These are phyloP conservation scores for Alectoria sarmentosa DNA, from an alignment of 495 filamentous ascomycete genomes.

Conservation along the genomic window DNA sequence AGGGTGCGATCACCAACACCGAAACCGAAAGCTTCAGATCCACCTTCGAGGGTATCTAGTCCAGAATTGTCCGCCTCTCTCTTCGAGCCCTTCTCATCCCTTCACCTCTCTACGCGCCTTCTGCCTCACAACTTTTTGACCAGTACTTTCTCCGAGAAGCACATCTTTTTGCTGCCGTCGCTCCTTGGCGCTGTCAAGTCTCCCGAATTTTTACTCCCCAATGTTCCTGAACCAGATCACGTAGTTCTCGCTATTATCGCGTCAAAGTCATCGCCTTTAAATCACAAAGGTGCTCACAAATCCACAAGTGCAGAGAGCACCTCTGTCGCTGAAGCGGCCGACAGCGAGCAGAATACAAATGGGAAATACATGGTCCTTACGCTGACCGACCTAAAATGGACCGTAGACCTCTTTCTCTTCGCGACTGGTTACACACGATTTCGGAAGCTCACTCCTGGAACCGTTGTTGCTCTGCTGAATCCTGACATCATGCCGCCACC, in stretches of 20 bases:
- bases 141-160: conserved; percentile 64
- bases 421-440: conserved; percentile 82
- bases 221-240: conserved; percentile 77
- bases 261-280: conserved; percentile 72
- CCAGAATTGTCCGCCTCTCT: conserved; percentile 33
- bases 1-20: conserved; percentile 12
- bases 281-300: conserved; percentile 51
- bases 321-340: conserved; percentile 38
- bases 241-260: conserved; percentile 84
- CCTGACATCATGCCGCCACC: conserved; percentile 84
- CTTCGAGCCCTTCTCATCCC: conserved; percentile 80
- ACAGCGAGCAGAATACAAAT: conserved; percentile 48
- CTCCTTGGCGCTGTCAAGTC: conserved; percentile 73
- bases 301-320: conserved; percentile 35
- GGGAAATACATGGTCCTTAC: conserved; percentile 88
- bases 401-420: conserved; percentile 87
- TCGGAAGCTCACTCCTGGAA: conserved; percentile 83
- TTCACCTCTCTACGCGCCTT: conserved; percentile 80
- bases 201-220: conserved; percentile 79
- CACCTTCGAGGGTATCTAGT: conserved; percentile 3
- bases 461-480: conserved; percentile 88
- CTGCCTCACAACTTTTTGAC: conserved; percentile 72
- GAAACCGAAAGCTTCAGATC: not conserved
- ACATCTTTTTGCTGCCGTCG: conserved; percentile 69
- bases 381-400: conserved; percentile 84